Evolutionary conservation across 2,329 filamentous ascomycete genomes (phyloP), one percentile per base, ranked within the genome.

Genomic region (Fusarium sp.): DNA sequence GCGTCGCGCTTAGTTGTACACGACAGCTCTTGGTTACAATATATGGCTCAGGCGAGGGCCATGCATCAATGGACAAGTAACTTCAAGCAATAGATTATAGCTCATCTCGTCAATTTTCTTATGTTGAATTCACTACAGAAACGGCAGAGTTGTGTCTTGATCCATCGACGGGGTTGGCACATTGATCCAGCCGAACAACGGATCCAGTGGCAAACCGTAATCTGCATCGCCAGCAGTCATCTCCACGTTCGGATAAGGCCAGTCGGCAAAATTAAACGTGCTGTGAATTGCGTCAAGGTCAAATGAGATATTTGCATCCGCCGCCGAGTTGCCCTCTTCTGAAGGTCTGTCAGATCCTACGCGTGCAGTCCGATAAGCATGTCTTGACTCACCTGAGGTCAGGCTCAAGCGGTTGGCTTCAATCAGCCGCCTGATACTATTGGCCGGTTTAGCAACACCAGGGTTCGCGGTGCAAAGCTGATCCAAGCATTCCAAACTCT

Each of bases 171-270:
- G 57, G 4, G 57, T 62, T 3, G 31, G 34, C 4, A 62, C 60
- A 30, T 63, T 56, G 4, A 62, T 63, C 58, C 58, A 63, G 2
- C 60, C 60, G 21, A 63, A 63, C 9, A 63, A 30, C 0, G 60
- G 60, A 37, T 62, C 60, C 0, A 62, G 49, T 7, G 59, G 46
- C 3, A 62, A 14, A 9, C 19, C 25, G 6, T 41, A 62, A 11
- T 62, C 46, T 3, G 4, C 25, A 3, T 62, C 57, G 1, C 31
- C 53, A 3, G 11, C 18, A 1, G 14, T 11, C 26, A 18, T 16
- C 8, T 44, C 30, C 1, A 26, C 25, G 1, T 23, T 42, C 1
- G 11, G 2, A 8, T 31, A 19, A 0, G 56, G 13, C 45, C 41
- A 62, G 0, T 62, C 26, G 9, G 39, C 1, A 12, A 21, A 12